Evolutionary conservation across 2,329 filamentous ascomycete species (phyloP), one percentile per base, ranked within the genome.

Genomic region (Colletotrichum euphorbiae): DNA sequence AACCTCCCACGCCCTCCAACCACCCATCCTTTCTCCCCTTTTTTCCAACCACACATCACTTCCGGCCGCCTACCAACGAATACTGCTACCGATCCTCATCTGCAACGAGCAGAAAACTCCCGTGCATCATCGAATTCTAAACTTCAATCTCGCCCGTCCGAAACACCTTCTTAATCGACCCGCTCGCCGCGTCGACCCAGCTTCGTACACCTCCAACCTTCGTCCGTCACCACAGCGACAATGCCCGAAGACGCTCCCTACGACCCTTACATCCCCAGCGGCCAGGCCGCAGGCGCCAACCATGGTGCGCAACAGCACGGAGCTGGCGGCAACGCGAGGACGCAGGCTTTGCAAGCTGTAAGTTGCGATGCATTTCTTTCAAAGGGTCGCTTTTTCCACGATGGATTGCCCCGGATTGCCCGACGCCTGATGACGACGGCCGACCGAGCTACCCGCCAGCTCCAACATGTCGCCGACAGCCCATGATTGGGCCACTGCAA

Each of bases 191-290:
- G 45, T 65, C 61, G 61, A 38, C 42, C 52, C 3, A 46, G n/a
- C 40, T 28, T 13, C 63, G 28, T 42, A 21, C 4, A 36, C 28
- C 17, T 4, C 2, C 33, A 9, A 28, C 24, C 33, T 45, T 43
- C 57, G 38, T 58, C 36, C 67, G 51, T 70, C 64, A 70, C 64
- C 61, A 69, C 73, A 69, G 70, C 71, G 75, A 82, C 70, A 74
- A 88, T 88, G 86, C 81, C 86, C 73, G 82, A 81, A 76, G 84
- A 87, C 67, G 82, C 85, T 77, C 93, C 93, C 73, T 97, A 97
- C 82, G 93, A 97, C 82, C 93, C 93, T 71, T 97, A 96, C 83
- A 94, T 95, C 80, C 93, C 93, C 77, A 89, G 87, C 78, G 89
- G 89, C 80, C 85, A 86, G 80, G 80, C 81, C 70, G 80, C 82